Base-by-base conservation (phyloP, 176 grass and related monocot genomes). In the Calamus simplicifolius region DNA sequence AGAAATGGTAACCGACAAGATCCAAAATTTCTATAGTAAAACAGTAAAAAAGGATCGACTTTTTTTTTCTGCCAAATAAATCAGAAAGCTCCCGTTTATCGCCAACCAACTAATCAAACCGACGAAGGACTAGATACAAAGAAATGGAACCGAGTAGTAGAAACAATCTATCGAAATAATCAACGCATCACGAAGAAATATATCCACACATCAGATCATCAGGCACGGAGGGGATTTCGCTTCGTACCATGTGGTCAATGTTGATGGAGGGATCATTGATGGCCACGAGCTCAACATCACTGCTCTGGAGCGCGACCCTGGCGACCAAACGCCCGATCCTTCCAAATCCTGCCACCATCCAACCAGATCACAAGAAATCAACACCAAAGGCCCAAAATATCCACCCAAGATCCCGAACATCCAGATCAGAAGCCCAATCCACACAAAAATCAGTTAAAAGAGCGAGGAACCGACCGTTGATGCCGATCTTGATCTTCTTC, bases 261-360 rank as follows among this genome's bases (percentile, higher is more conserved):
- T 70, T 87, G 74, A 87, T 87, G 61, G 82, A 87, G 5, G 84
- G 84, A 58, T 87, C 84, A 67, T 87, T 87, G 29, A 87, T 79
- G 61, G 84, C 84, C 25, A 87, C 84, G 57, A 87, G 84, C 70
- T 87, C 84, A 64, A 87, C 79, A 82, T 87, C 84, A 23, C 70
- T 74, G 61, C 84, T 87, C 70, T 82, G 84, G 18, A 87, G 84
- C 3, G 79, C 84, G 43, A 87, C 84, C 66, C 84, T 74, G 25
- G 84, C 84, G 27, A 87, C 84, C 38, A 87, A 75, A 66, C 84
- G 77, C 51, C 84, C 79, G 74, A 87, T 87, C 70, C 84, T 87
- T 63, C 84, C 84, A 67, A 87, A 87, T 28, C 84, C 84, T 86
- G 71, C 50, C 8, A 43, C 35, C 35, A 43, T 13, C 35, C 12